These are phyloP conservation scores for Carpinus viminea DNA, from an alignment of 306 rosid species.

Conservation along the genomic window DNA sequence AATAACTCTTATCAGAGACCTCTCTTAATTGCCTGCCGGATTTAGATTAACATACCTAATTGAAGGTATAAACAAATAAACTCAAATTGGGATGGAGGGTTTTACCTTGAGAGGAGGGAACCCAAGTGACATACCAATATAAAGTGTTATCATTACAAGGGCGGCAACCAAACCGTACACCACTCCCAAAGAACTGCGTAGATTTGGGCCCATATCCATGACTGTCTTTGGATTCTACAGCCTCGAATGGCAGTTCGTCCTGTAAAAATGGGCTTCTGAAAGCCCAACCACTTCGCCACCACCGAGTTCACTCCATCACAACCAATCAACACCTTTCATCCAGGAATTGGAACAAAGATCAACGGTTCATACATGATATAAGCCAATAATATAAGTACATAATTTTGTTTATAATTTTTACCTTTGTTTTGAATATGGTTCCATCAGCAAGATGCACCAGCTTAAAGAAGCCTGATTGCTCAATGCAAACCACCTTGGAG, in stretches of 20 bases:
- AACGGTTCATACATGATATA: too few species aligned
- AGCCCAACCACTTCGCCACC: slow-evolving; percentile 33
- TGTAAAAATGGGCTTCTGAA: slow-evolving; percentile 7
- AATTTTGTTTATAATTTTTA: too few species aligned
- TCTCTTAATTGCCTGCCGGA: too few species aligned
- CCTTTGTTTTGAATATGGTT: slow-evolving; percentile 2
- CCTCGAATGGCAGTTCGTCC: slow-evolving; percentile 34
- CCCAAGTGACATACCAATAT: slow-evolving; percentile 36
- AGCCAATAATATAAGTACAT: too few species aligned
- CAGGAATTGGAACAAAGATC: background rate
- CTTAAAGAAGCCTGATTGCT: slow-evolving; percentile 4
- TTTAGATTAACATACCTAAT: too few species aligned
- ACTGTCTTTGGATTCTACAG: background rate
- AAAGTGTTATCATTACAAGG: slow-evolving; percentile 25
- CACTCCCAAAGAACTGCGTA: slow-evolving; percentile 32
- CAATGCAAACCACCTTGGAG: slow-evolving; percentile 15
- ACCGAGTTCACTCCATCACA: slow-evolving; percentile 36
- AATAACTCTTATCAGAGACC: too few species aligned
- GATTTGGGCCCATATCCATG: slow-evolving; percentile 30
- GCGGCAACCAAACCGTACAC: slow-evolving; percentile 28
- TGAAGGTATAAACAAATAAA: too few species aligned
- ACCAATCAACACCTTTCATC: slow-evolving; percentile 22
- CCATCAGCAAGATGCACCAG: slow-evolving; percentile 6
- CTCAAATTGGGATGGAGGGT: too few species aligned
- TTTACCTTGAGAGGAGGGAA: slow-evolving; percentile 25